A percentile compares a stretch with the other conserved stretches of the same genome.
Evolutionary conservation across 495 filamentous ascomycete genomes (phyloP).

Genomic region (Hypoxylon intermedium): DNA sequence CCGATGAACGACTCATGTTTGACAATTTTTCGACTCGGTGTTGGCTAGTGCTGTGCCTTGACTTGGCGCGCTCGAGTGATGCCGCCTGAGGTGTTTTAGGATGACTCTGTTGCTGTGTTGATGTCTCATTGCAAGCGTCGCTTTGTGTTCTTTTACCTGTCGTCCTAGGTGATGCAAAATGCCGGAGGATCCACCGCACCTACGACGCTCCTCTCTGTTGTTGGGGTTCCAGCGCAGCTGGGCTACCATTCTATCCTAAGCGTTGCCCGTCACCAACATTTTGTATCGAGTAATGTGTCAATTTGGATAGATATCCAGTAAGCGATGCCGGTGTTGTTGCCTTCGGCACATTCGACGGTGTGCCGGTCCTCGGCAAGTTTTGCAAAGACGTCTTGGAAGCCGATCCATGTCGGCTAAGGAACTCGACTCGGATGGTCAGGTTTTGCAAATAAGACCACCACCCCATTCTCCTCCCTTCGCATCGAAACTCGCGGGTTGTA

Average conservation of each 20-base stretch:
- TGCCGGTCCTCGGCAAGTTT: constrained; percentile 35
- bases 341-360: constrained; percentile 25
- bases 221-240: constrained; percentile 29
- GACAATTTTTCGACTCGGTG: not conserved
- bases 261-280: constrained; percentile 15
- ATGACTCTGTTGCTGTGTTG: constrained; percentile 8
- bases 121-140: constrained; percentile 29
- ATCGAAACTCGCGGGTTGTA: constrained; percentile 24
- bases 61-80: constrained; percentile 9
- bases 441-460: constrained; percentile 17
- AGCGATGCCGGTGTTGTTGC: constrained; percentile 32
- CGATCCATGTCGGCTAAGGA: constrained; percentile 37
- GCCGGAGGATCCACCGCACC: constrained; percentile 31
- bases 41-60: not conserved
- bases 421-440: constrained; percentile 31
- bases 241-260: constrained; percentile 25
- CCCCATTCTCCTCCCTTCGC: not conserved
- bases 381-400: constrained; percentile 31
- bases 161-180: constrained; percentile 30
- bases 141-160: constrained; percentile 18
- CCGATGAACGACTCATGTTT: constrained; percentile 22
- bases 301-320: constrained; percentile 23
- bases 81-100: constrained; percentile 14
- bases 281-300: constrained; percentile 23
- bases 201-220: constrained; percentile 19